Base-by-base conservation (phyloP, 2,329 filamentous ascomycete species). In the Penicillium sp. region DNA sequence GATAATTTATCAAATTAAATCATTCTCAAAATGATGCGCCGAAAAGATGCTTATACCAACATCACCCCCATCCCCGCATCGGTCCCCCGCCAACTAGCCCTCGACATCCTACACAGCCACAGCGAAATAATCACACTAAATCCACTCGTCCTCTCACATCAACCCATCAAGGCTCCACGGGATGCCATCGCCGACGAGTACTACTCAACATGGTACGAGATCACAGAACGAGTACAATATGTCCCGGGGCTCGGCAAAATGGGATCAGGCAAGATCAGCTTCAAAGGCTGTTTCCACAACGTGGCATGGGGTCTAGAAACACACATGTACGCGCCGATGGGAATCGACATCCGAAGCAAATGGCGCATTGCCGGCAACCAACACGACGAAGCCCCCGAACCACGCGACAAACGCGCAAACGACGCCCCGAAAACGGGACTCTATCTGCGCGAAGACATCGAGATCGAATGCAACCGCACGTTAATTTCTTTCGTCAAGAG, bases 121-220 rank as follows among this genome's bases (percentile, higher is more conserved):
- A 73, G 82, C 49, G 87, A 87, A 65, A 95, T 96, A 87, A 95
- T 96, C 68, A 88, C 93, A 70, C 79, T 96, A 56, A 96, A 95
- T 73, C 91, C 91, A 1, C 81, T 95, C 47, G 88, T 96, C 54
- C 85, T 88, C 60, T 86, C 89, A 59, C 84, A 90, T 56, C 82
- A 87, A 64, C 81, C 80, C 33, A 90, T 90, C 73, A 81, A 83
- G 46, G 81, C 90, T 2, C 90, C 91, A 0, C 68, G 81, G 25
- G 82, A 87, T 68, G 87, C 88, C 13, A 79, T 84, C 0, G 77
- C 84, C 16, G 90, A 94, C 65, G 91, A 96, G 76, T 84, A 81
- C 59, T 78, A 84, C 60, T 89, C 86, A 64, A 78, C 78, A 19
- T 96, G 92, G 92, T 95, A 92, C 76, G 83, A 84, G 48, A 77